phyloP scores from a whole-genome alignment of 345 rosid species.

The Trapa incisa region DNA sequence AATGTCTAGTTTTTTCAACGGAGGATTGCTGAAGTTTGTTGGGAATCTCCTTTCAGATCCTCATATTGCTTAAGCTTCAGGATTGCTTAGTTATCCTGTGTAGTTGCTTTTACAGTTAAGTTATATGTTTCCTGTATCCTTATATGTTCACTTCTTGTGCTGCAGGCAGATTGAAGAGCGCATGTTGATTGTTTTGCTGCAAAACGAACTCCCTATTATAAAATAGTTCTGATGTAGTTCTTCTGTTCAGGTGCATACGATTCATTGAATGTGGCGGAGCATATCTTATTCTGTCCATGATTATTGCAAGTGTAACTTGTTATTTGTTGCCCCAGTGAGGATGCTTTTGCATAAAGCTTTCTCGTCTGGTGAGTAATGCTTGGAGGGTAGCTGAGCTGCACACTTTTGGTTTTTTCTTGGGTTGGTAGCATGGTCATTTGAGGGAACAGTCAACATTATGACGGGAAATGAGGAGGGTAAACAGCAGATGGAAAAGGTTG shows the following conservation, averaged over 20 bases:
- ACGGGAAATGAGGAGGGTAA: slow-evolving; percentile 7
- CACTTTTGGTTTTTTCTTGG: not conserved
- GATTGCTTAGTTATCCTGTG: not conserved
- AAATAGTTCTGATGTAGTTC: not conserved
- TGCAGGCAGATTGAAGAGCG: slow-evolving; percentile 4
- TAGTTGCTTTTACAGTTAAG: not conserved
- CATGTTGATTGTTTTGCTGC: not conserved
- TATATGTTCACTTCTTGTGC: not conserved
- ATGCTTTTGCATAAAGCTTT: not conserved
- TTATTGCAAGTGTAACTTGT: not conserved
- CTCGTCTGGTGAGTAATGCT: not conserved
- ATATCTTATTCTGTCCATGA: not conserved
- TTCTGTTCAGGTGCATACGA: not conserved
- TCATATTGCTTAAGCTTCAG: not conserved
- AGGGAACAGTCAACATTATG: not conserved
- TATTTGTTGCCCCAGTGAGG: not conserved
- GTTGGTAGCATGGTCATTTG: not conserved
- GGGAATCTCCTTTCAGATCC: not conserved
- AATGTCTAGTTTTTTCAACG: not conserved
- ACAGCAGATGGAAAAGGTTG: slow-evolving; percentile 2
- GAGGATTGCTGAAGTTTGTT: not conserved
- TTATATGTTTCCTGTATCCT: slow-evolving; percentile 3
- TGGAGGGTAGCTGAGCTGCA: not conserved
- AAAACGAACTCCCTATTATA: not conserved
- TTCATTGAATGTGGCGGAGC: not conserved